Evolutionary conservation across 768 basidiomycete species (phyloP).

Genomic region (Imleria badia): DNA sequence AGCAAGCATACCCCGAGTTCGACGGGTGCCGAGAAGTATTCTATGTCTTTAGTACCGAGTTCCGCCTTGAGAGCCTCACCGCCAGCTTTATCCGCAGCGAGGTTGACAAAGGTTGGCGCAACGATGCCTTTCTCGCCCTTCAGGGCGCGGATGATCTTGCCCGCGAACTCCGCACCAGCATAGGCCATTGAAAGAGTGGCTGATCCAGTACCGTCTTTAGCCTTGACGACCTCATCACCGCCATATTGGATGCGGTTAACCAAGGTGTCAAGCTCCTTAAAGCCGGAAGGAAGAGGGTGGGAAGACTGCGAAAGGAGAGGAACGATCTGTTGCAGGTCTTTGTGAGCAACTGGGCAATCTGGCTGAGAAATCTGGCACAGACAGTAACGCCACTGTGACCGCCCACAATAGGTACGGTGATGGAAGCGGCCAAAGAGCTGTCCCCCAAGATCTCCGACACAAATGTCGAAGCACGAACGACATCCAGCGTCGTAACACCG

Average conservation of each 20-base stretch:
- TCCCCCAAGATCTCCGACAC: conserved; percentile 77
- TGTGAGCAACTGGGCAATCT: conserved; percentile 7
- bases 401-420: conserved; percentile 88
- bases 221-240: conserved; percentile 97
- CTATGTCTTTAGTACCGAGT: conserved; percentile 69
- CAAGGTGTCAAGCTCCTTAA: conserved; percentile 58
- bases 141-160: conserved; percentile 77
- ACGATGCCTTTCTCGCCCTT: conserved; percentile 88
- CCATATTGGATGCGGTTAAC: conserved; percentile 91
- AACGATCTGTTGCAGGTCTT: conserved; percentile 58
- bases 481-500: conserved; percentile 97
- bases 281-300: conserved; percentile 63
- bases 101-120: conserved; percentile 82
- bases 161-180: conserved; percentile 88
- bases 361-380: conserved; percentile 19
- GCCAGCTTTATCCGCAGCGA: conserved; percentile 67
- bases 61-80: conserved; percentile 75
- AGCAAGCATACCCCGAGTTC: conserved; percentile 72
- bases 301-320: conserved; percentile 91
- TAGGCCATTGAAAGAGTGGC: conserved; percentile 98
- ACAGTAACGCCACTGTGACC: conserved; percentile 94
- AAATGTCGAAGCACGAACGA: conserved; percentile 97
- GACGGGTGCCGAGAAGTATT: conserved; percentile 87
- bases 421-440: conserved; percentile 54
- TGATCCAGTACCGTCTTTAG: conserved; percentile 88